Base-by-base conservation (phyloP, 768 basidiomycete genomes). In the Cubamyces lactineus region DNA sequence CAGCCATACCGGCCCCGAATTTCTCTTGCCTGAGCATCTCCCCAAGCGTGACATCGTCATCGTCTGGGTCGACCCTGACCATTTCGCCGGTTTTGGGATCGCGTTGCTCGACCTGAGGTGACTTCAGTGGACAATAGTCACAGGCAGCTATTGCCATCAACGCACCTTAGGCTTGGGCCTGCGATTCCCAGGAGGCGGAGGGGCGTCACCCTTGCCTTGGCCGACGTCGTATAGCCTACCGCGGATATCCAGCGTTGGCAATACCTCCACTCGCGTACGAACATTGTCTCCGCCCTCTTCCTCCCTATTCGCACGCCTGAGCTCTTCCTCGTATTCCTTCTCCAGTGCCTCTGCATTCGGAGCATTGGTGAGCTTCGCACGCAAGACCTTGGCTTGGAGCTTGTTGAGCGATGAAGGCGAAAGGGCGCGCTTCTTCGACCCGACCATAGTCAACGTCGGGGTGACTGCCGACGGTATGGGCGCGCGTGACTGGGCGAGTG, bases 21-120 rank as follows among this genome's bases (percentile, higher is more conserved):
- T 85, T 83, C 72, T 99, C 97, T 72, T 97, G 94, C 34, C 97
- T 84, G 47, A 98, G 80, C 82, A 99, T 86, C 69, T 99, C 96
- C 1, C 91, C 91, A 4, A 98, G 80, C 0, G 94, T 91, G 21
- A 86, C 82, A 0, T 81, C 81, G 72, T 98, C 95, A 69, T 98
- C 96, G 68, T 98, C 94, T 2, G 90, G 87, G 74, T 96, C 95
- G 73, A 88, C 88, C 21, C 96, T 86, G 53, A 98, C 75, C 30
- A 97, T 78, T 54, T 98, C 92, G 5, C 96, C 96, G 0, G 94
- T 94, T 74, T 92, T 93, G 17, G 84, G 82, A 70, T 98, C 94
- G 57, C 90, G 90, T 0, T 92, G 94, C 73, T 96, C 94, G 63
- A 94, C 88, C 86, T 91, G 66, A 17, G 63, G 52, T 5, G 9